Evolutionary conservation across 257 asterid genomes (phyloP), one percentile per base, ranked within the genome.

Genomic region (Osmanthus fragrans): DNA sequence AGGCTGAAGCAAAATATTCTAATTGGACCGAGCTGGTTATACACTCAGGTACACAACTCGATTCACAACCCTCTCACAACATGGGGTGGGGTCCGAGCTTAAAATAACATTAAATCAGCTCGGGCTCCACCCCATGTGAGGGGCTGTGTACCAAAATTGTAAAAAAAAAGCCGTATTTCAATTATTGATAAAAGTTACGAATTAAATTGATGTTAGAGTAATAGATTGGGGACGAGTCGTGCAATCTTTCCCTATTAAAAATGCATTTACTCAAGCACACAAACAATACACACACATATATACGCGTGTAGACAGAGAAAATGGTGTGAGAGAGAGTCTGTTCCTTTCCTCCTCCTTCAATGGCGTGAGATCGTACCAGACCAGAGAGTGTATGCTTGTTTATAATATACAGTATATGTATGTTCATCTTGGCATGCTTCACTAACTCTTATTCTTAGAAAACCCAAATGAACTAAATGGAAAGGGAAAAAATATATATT

Each of bases 261-360:
- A 0, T 21, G 11, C 27, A 15, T 58, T 56, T 0, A n/a, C 58
- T 47, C 5, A 3, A 3, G n/a, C 58, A 47, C 58, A 16, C 63
- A 51, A 51, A 23, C n/a, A 1, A 18, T 18, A 51, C 60, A 51
- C 60, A 8, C 42, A 37, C 12, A 37, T 30, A 30, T 30, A 30
- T 65, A 15, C 71, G 72, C 18, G 19, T 42, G 47, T 65, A 73
- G 58, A 33, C 82, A 74, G 85, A 6, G 64, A 79, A 86, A 80
- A 66, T 64, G 73, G n/a, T 64, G 71, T 71, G 83, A 54, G 79
- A 84, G 85, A 76, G 84, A 79, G 89, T 80, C 86, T 72, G 94
- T 90, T 87, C 86, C 91, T 85, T 90, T 91, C 89, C 89, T 88
- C 83, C 90, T 88, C 94, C 97, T 91, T 89, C 89, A 91, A 93